Evolutionary conservation across 1,284 basidiomycete species (phyloP).

Genomic region (Pascua sp.): DNA sequence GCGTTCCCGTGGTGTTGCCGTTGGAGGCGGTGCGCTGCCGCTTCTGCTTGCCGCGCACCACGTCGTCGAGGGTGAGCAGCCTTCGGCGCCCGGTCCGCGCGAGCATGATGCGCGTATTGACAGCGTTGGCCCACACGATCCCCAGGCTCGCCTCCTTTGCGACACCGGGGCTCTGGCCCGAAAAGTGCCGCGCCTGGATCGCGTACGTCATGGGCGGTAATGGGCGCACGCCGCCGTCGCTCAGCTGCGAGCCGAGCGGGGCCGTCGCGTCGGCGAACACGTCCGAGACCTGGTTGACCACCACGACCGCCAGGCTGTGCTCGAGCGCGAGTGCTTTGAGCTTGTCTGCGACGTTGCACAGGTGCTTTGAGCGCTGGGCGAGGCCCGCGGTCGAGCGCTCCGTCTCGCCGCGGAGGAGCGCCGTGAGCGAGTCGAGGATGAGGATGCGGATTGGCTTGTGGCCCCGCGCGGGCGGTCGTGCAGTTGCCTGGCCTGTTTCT

Average conservation of each 20-base stretch:
- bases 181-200: slow-evolving; percentile 72
- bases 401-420: slow-evolving; percentile 62
- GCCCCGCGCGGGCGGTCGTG: not conserved
- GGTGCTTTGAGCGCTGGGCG: slow-evolving; percentile 64
- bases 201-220: slow-evolving; percentile 57
- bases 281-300: slow-evolving; percentile 83
- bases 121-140: slow-evolving; percentile 83
- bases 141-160: slow-evolving; percentile 77
- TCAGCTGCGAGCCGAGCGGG: not conserved
- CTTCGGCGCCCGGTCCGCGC: slow-evolving; percentile 67
- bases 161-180: slow-evolving; percentile 57
- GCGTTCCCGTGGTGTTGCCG: too few relatives aligned
- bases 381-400: slow-evolving; percentile 52
- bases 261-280: slow-evolving; percentile 51
- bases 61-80: slow-evolving; percentile 51
- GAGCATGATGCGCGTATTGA: slow-evolving; percentile 78
- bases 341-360: slow-evolving; percentile 63
- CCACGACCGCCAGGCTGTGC: slow-evolving; percentile 67
- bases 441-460: slow-evolving; percentile 55
- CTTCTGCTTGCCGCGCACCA: slow-evolving; percentile 8
- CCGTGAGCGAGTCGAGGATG: slow-evolving; percentile 75
- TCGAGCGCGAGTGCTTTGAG: slow-evolving; percentile 66
- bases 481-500: not conserved
- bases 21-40: not conserved
- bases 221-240: not conserved